Evolutionary conservation across 352 stramenopile species (phyloP).

Genomic region (Phytophthora capsici): DNA sequence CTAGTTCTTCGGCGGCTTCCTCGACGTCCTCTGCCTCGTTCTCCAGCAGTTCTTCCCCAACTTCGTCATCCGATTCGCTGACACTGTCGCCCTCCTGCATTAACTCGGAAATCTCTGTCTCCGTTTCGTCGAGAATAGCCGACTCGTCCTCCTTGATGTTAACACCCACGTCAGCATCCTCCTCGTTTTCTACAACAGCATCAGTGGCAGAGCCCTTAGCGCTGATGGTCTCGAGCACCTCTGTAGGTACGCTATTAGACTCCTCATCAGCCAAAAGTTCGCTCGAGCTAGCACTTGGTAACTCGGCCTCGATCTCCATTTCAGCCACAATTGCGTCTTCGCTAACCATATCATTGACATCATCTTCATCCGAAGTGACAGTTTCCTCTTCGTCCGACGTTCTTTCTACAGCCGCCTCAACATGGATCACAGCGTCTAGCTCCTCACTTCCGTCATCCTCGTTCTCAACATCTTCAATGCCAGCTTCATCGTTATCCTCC

Average conservation of each 20-base stretch:
- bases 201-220: neutral
- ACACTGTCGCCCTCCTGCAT: constrained; percentile 3
- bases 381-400: constrained; percentile 5
- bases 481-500: neutral
- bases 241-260: neutral
- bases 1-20: neutral
- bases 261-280: neutral
- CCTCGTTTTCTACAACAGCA: constrained; percentile 8
- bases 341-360: neutral
- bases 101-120: constrained; percentile 2
- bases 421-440: neutral
- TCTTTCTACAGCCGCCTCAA: neutral
- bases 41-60: neutral
- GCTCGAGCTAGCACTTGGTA: neutral
- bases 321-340: neutral
- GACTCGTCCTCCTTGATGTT: neutral
- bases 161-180: constrained; percentile 1
- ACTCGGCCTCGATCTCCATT: neutral
- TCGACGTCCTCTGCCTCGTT: constrained; percentile 5
- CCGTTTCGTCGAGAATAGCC: constrained; percentile 6
- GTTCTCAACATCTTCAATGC: constrained; percentile 5
- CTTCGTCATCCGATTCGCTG: neutral
- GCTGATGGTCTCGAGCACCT: neutral
- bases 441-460: neutral
- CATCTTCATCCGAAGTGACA: constrained; percentile 1